These are phyloP conservation scores for Xylaria sp. DNA, from an alignment of 2,329 filamentous ascomycete genomes.

Conservation along the genomic window DNA sequence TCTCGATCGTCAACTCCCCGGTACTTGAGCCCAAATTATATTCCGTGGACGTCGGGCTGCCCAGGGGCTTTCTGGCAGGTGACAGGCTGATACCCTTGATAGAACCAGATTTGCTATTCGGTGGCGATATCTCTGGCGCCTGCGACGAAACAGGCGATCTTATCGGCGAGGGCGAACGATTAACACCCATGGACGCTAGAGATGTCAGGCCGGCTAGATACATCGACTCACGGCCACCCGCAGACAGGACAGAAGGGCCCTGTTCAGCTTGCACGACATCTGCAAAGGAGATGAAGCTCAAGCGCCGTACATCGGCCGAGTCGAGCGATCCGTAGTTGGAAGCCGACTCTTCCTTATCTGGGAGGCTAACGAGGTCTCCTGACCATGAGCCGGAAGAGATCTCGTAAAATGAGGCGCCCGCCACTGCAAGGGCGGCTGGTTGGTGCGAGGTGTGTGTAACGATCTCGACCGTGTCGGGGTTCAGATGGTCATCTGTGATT, in stretches of 20 bases:
- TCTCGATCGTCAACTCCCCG: constrained; percentile 77
- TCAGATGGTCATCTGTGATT: constrained; percentile 79
- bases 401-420: constrained; percentile 40
- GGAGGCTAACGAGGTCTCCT: constrained; percentile 53
- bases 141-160: constrained; percentile 73
- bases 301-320: constrained; percentile 68
- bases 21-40: constrained; percentile 47
- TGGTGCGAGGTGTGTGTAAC: constrained; percentile 82
- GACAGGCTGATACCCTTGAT: constrained; percentile 70
- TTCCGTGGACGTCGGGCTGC: constrained; percentile 55
- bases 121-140: constrained; percentile 62
- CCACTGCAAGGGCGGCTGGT: constrained; percentile 65
- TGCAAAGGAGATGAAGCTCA: constrained; percentile 95
- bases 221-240: constrained; percentile 61
- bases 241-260: constrained; percentile 47
- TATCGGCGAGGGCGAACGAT: constrained; percentile 74
- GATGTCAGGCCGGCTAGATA: constrained; percentile 64
- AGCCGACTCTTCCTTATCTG: constrained; percentile 55
- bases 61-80: constrained; percentile 54
- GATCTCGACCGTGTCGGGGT: constrained; percentile 88
- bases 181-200: constrained; percentile 45
- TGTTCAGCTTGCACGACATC: constrained; percentile 89
- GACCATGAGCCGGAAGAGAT: constrained; percentile 48
- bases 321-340: constrained; percentile 77
- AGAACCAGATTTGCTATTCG: constrained; percentile 69